Conservation (phyloP, 1,139 yeast species). For the Groenewaldozyma auringiensis region DNA sequence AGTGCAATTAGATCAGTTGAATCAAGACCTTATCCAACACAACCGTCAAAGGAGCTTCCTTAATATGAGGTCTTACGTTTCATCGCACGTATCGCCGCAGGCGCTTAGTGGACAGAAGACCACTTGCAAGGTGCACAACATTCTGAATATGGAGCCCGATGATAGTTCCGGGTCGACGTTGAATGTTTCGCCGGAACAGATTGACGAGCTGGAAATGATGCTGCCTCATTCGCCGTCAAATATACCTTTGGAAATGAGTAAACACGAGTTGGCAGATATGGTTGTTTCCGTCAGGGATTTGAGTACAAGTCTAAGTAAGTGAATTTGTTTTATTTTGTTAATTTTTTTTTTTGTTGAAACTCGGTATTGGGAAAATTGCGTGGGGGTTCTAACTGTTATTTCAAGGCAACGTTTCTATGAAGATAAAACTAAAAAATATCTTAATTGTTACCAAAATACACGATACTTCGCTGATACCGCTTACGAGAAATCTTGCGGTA, state of each 20-base stretch:
- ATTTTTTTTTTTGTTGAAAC: no score
- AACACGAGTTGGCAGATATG: slow-evolving; percentile 35
- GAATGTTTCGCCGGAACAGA: slow-evolving; percentile 4
- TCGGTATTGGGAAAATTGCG: no score
- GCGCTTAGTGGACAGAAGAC: slow-evolving; percentile 9
- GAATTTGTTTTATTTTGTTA: no score
- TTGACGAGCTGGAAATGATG: not conserved
- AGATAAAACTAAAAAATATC: slow-evolving; percentile 49
- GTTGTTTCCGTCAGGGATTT: slow-evolving; percentile 37
- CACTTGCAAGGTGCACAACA: slow-evolving; percentile 21
- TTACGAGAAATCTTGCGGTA: slow-evolving; percentile 50
- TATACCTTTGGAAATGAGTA: slow-evolving; percentile 21
- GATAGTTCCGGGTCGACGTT: not conserved
- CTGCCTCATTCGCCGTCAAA: slow-evolving; percentile 9
- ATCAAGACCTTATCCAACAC: not conserved
- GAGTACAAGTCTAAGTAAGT: slow-evolving; percentile 30
- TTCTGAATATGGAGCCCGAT: slow-evolving; percentile 13
- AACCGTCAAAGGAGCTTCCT: not conserved
- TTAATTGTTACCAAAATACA: slow-evolving; percentile 65
- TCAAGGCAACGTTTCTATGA: slow-evolving; percentile 39
- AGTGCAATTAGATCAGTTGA: not conserved
- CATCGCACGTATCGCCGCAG: not conserved
- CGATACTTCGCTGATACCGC: slow-evolving; percentile 49
- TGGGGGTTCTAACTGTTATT: not conserved
- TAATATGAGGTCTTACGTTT: not conserved